Evolutionary conservation across 1,284 basidiomycete species (phyloP).

Genomic region (Ganoderma lucidum): DNA sequence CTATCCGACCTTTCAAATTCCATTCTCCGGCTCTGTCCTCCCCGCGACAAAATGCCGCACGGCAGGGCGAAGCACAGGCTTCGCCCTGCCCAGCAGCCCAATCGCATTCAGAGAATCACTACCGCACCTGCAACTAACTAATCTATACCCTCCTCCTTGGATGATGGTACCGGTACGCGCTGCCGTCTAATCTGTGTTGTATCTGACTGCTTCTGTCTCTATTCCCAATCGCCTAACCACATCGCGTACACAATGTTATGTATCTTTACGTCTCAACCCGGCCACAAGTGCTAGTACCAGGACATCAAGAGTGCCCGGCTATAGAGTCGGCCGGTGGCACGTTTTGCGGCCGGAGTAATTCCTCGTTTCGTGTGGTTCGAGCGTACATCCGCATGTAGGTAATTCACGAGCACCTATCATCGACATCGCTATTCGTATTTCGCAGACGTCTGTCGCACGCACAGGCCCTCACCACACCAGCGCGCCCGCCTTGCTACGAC

Average conservation of each 20-base stretch:
- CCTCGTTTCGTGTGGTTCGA: background rate
- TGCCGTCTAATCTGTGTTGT: slow-evolving; percentile 21
- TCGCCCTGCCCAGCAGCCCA: background rate
- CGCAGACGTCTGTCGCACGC: background rate
- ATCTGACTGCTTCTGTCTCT: slow-evolving; percentile 8
- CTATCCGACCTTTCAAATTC: background rate
- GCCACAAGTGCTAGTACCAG: background rate
- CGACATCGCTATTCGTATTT: background rate
- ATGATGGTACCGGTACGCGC: slow-evolving; percentile 18
- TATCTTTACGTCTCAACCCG: background rate
- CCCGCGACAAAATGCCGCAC: background rate
- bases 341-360: background rate
- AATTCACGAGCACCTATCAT: background rate
- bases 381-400: background rate
- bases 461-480: background rate
- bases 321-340: background rate
- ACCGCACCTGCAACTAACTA: slow-evolving; percentile 8
- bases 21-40: background rate
- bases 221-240: background rate
- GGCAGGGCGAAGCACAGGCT: background rate
- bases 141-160: slow-evolving; percentile 24
- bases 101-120: background rate
- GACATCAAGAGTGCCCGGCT: background rate
- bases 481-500: too few relatives aligned
- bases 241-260: background rate